Percentiles rank a stretch among this genome's conserved stretches.
These are phyloP conservation scores for Fusarium subglutinans DNA, from an alignment of 2,329 filamentous ascomycete genomes.

Conservation along the genomic window DNA sequence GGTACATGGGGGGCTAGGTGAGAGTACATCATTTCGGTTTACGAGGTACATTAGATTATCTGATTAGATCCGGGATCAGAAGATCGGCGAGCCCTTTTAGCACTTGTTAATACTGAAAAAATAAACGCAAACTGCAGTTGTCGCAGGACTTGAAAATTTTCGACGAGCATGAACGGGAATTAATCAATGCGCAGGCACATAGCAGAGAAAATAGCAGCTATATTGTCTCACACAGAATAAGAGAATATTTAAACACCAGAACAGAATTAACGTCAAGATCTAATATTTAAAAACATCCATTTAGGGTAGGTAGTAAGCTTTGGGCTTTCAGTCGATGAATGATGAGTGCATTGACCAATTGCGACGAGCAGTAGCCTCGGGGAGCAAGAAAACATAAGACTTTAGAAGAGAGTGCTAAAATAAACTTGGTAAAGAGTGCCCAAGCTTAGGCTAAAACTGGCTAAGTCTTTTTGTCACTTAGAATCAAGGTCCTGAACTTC, in stretches of 20 bases:
- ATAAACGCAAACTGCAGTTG: neutral
- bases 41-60: slow-evolving; percentile 18
- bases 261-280: neutral
- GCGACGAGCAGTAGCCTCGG: neutral
- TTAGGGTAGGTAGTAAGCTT: slow-evolving; percentile 6
- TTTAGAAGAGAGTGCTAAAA: no score
- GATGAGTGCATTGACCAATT: slow-evolving; percentile 6
- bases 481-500: no score
- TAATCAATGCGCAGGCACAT: neutral
- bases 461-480: no score
- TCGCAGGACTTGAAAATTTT: neutral
- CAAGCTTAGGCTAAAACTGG: no score
- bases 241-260: neutral
- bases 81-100: slow-evolving; percentile 1
- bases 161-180: neutral
- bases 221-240: neutral
- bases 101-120: no score
- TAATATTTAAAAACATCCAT: neutral
- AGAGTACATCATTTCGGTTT: neutral
- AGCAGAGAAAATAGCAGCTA: neutral
- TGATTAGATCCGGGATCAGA: slow-evolving; percentile 20
- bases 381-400: no score
- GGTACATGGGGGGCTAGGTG: neutral
- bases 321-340: neutral
- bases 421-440: no score